These are phyloP conservation scores for Phaeosphaeriaceae sp. DNA, from an alignment of 2,329 filamentous ascomycete species.

Conservation along the genomic window DNA sequence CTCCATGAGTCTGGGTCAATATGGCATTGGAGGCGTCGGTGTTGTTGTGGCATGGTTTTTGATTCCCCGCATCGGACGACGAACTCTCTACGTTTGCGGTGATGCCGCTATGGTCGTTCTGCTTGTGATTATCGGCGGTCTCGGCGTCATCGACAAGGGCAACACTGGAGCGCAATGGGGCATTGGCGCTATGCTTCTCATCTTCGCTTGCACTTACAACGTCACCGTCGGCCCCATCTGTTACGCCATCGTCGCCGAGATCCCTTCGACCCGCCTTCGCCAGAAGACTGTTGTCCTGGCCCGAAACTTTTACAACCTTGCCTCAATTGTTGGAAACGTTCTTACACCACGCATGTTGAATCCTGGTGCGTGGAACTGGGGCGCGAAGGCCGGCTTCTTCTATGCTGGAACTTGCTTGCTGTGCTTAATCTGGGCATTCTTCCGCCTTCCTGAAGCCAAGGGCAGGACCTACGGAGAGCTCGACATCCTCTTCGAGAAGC, in stretches of 20 bases:
- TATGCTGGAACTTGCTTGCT: constrained; percentile 81
- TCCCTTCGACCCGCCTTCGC: constrained; percentile 82
- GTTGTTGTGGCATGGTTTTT: constrained; percentile 81
- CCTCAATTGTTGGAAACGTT: constrained; percentile 74
- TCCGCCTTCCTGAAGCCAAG: constrained; percentile 78
- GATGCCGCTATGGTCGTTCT: constrained; percentile 64
- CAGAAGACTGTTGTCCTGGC: constrained; percentile 91
- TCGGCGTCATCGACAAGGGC: constrained; percentile 63
- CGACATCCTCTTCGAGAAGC: constrained; percentile 77
- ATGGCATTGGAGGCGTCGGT: constrained; percentile 64
- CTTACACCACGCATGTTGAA: constrained; percentile 47
- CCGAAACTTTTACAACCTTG: constrained; percentile 77
- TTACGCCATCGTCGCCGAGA: constrained; percentile 85
- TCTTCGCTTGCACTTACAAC: constrained; percentile 75
- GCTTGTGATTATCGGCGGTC: constrained; percentile 80
- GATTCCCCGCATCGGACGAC: constrained; percentile 78
- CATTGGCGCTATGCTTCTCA: constrained; percentile 42
- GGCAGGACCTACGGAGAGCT: constrained; percentile 86
- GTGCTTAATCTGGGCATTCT: constrained; percentile 80
- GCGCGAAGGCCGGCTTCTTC: constrained; percentile 86
- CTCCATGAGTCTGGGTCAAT: constrained; percentile 60
- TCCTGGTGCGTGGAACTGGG: constrained; percentile 63
- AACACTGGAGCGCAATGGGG: constrained; percentile 56
- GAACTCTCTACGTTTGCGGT: constrained; percentile 76
- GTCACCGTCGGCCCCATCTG: constrained; percentile 86